Evolutionary conservation across 148 eudicot genomes (phyloP).

Genomic region (Camellia japonica): DNA sequence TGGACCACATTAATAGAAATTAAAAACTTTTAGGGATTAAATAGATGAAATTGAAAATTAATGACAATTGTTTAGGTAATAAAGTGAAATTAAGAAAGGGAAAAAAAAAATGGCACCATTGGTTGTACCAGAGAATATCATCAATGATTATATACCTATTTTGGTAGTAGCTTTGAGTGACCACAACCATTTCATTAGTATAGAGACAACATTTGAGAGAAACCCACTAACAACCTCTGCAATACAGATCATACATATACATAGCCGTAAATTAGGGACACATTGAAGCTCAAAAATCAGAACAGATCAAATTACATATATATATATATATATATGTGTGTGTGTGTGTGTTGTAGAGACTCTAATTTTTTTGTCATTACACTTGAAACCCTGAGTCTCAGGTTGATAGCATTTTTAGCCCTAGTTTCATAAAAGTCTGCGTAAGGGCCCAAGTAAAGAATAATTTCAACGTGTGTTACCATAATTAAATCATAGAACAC

Average conservation of each 20-base stretch:
- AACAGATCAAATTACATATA: slow-evolving; percentile 12
- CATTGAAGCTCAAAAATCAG: not conserved
- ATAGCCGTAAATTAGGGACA: not conserved
- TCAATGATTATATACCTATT: slow-evolving; percentile 51
- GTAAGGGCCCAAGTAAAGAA: too few species aligned
- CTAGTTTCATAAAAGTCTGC: too few species aligned
- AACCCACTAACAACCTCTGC: slow-evolving; percentile 86
- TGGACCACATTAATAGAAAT: too few species aligned
- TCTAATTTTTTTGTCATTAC: too few species aligned
- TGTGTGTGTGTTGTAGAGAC: not conserved
- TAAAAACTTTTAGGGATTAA: too few species aligned
- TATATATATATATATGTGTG: not conserved
- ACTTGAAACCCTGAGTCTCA: too few species aligned
- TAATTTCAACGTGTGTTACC: too few species aligned
- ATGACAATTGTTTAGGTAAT: too few species aligned
- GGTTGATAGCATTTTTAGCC: too few species aligned
- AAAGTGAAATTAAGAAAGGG: too few species aligned
- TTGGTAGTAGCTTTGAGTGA: slow-evolving; percentile 82
- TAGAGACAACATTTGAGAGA: slow-evolving; percentile 58
- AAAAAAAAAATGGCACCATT: not conserved
- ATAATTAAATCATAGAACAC: too few species aligned
- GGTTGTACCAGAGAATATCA: not conserved
- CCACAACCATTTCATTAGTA: slow-evolving; percentile 77
- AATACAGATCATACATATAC: not conserved
- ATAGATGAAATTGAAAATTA: too few species aligned